Evolutionary conservation across 2,329 filamentous ascomycete species (phyloP).

Genomic region (Fusarium subtropicale): DNA sequence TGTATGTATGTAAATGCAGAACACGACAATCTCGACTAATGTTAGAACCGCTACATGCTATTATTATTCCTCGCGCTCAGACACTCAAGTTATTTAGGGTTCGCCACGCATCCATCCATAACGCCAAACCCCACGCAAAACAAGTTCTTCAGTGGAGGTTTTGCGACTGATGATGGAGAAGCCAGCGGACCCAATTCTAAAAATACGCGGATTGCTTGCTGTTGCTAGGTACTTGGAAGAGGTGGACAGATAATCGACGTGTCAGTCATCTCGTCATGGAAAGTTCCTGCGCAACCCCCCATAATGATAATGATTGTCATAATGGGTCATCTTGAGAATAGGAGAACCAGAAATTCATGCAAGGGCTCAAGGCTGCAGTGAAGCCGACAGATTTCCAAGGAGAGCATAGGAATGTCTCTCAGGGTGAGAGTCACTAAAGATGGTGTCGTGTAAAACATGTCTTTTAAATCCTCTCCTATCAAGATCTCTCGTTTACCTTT

Average conservation of each 20-base stretch:
- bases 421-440: constrained; percentile 35
- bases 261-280: constrained; percentile 20
- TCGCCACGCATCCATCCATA: constrained; percentile 42
- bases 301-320: neutral
- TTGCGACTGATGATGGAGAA: constrained; percentile 38
- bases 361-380: constrained; percentile 18
- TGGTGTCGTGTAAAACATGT: constrained; percentile 33
- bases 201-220: constrained; percentile 41
- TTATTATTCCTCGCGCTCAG: constrained; percentile 11
- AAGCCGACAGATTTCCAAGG: constrained; percentile 23
- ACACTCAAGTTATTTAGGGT: constrained; percentile 13
- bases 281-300: constrained; percentile 24
- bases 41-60: neutral
- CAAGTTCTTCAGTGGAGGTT: constrained; percentile 33
- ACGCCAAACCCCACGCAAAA: constrained; percentile 18
- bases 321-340: neutral
- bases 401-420: constrained; percentile 34
- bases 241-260: neutral
- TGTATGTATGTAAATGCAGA: constrained; percentile 9
- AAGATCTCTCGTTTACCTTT: constrained; percentile 24
- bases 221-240: constrained; percentile 24
- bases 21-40: constrained; percentile 28
- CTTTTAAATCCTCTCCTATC: constrained; percentile 39
- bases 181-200: constrained; percentile 40
- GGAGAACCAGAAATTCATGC: constrained; percentile 10